phyloP scores from a whole-genome alignment of 2,329 filamentous ascomycete species.

The Curvularia spicifera region DNA sequence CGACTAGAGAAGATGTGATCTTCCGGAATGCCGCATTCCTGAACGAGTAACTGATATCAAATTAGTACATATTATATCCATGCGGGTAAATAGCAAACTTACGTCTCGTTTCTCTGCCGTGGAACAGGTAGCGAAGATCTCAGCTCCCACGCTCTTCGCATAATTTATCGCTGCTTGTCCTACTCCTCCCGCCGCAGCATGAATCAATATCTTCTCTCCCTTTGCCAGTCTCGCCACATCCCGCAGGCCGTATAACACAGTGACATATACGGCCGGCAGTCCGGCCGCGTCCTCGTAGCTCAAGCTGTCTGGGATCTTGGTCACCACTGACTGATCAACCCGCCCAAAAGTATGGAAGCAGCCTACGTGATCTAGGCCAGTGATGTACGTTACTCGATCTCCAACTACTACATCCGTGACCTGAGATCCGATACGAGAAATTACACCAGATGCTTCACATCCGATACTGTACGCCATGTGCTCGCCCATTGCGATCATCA shows the following conservation, averaged over 20 bases:
- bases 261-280: conserved; percentile 15
- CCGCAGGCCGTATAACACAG: conserved; percentile 11
- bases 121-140: conserved; percentile 39
- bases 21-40: conserved; percentile 24
- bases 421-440: conserved; percentile 2
- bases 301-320: neutral
- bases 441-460: conserved; percentile 3
- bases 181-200: conserved; percentile 30
- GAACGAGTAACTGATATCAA: neutral
- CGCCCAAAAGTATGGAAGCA: conserved; percentile 5
- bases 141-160: conserved; percentile 17
- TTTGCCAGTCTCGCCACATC: conserved; percentile 7
- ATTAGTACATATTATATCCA: neutral
- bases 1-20: conserved; percentile 34
- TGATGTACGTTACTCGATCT: conserved; percentile 3
- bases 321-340: conserved; percentile 2
- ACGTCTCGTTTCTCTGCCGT: conserved; percentile 34
- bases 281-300: conserved; percentile 6
- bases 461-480: conserved; percentile 6
- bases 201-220: conserved; percentile 36
- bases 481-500: conserved; percentile 7
- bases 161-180: conserved; percentile 30
- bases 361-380: conserved; percentile 2
- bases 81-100: conserved; percentile 25
- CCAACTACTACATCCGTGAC: neutral